Conservation (phyloP, 441 rosid species). For the Pelargonium myrrhifolium region DNA sequence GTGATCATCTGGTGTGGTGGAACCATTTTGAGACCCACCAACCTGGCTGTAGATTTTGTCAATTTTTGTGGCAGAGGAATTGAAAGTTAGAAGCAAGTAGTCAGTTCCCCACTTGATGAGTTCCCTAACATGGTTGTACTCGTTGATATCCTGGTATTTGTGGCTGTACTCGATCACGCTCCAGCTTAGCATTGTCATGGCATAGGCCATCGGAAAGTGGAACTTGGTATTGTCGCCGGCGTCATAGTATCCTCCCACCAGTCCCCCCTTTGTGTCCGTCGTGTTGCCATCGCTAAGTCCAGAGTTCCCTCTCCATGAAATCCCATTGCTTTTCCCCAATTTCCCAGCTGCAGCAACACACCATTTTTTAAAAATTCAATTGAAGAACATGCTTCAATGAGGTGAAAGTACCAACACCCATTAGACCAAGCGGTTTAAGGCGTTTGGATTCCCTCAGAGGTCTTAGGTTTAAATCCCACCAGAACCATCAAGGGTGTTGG, state of each 20-base stretch:
- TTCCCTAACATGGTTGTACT: slow-evolving; percentile 52
- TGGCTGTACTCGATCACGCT: slow-evolving; percentile 71
- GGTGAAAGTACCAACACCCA: too few species aligned
- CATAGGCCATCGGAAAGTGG: slow-evolving; percentile 78
- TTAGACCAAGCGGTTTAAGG: too few species aligned
- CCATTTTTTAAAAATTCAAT: too few species aligned
- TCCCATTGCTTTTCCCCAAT: slow-evolving; percentile 51
- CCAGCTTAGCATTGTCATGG: slow-evolving; percentile 91
- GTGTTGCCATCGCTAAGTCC: slow-evolving; percentile 52
- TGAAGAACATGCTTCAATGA: too few species aligned
- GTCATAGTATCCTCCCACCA: slow-evolving; percentile 80
- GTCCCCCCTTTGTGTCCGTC: slow-evolving; percentile 40
- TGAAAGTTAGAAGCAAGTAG: slow-evolving; percentile 73
- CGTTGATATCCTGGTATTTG: slow-evolving; percentile 52
- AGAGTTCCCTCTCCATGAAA: slow-evolving; percentile 69
- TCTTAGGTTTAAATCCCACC: too few species aligned
- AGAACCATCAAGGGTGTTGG: too few species aligned
- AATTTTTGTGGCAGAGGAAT: slow-evolving; percentile 47
- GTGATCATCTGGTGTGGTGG: slow-evolving; percentile 58
- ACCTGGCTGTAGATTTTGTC: slow-evolving; percentile 62
- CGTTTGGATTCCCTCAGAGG: too few species aligned
- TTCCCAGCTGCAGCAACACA: slow-evolving; percentile 50
- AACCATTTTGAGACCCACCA: slow-evolving; percentile 49
- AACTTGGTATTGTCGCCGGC: slow-evolving; percentile 70
- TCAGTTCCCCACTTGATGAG: slow-evolving; percentile 81